Base-by-base conservation (phyloP, 805 yeast genomes). In the Priceomyces castillae region DNA sequence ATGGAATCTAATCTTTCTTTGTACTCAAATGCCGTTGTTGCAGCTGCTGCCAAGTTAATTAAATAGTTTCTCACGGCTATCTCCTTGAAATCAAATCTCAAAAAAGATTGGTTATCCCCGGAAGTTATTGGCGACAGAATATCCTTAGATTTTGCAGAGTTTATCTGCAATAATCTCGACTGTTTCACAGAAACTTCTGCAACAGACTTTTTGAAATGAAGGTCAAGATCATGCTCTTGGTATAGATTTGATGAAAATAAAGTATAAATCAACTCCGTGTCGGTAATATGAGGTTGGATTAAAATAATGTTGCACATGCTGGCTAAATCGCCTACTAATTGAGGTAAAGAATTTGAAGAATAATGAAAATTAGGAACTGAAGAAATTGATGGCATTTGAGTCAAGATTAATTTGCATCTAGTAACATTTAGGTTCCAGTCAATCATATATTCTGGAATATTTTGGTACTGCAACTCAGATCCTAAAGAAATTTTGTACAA, bases 361-460 rank as follows among this genome's bases (percentile, higher is more conserved):
- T 69, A 69, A 25, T 45, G 53, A 36, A 66, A 59, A 41, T 65
- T 67, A 1, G 73, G 72, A 12, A 63, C 58, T 1, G 71, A 60
- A 1, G 70, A 59, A 14, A 69, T 59, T 52, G 57, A 50, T 10
- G 76, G 76, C 50, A 71, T 49, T 40, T 57, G 65, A 2, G 63
- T 65, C 28, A 75, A 53, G 37, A 76, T 67, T 30, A 76, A 61
- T 47, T 74, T 66, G 39, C 77, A 72, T 38, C 81, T 57, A 14
- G 79, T 69, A 34, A 76, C 72, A 49, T 76, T 76, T 40, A 76
- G 60, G 51, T 75, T 75, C 81, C 81, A 76, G 52, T 76, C 81
- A 10, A 76, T 64, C 11, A 76, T 56, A 14, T 65, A 57, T 48
- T 74, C 78, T 23, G 68, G 66, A 7, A 54, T 54, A 44, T 63